These are phyloP conservation scores for Apophysomyces elegans DNA, from an alignment of 371 early-diverging fungal genomes.

Conservation along the genomic window DNA sequence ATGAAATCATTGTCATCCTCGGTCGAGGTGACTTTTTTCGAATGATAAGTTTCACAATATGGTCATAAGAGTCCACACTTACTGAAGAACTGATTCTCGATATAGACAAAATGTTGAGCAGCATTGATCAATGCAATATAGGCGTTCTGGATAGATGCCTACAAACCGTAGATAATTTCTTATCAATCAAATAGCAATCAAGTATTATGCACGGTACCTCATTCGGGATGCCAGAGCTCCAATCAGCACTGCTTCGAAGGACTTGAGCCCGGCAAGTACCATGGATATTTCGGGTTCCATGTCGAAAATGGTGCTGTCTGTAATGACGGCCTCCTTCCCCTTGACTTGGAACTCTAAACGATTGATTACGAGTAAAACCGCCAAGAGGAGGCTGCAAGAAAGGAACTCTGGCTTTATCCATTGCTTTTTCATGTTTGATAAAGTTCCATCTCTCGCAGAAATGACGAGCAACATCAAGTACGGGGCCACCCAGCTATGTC, in stretches of 20 bases:
- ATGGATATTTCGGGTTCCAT: conserved; percentile 31
- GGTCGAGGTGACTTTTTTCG: conserved; percentile 62
- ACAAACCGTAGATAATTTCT: neutral
- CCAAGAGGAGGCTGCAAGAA: conserved; percentile 53
- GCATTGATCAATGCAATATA: conserved; percentile 75
- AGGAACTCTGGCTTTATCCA: conserved; percentile 40
- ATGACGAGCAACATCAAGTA: conserved; percentile 86
- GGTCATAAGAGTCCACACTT: conserved; percentile 29
- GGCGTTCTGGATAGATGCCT: conserved; percentile 86
- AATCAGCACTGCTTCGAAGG: conserved; percentile 70
- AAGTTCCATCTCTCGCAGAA: conserved; percentile 95
- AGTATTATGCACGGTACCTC: conserved; percentile 33
- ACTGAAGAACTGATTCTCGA: conserved; percentile 97
- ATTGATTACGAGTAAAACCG: conserved; percentile 41
- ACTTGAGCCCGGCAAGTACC: conserved; percentile 70
- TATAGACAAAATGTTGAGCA: conserved; percentile 88
- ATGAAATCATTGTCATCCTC: conserved; percentile 50
- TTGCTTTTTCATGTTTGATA: conserved; percentile 61
- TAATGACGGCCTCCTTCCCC: conserved; percentile 19
- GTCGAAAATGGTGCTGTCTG: conserved; percentile 35
- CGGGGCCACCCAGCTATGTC: conserved; percentile 66
- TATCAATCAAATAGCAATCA: neutral
- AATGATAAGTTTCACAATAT: neutral
- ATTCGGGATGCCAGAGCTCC: conserved; percentile 69
- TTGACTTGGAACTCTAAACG: conserved; percentile 29